These are phyloP conservation scores for Maudiozyma turicensis DNA, from an alignment of 805 yeast species.

Conservation along the genomic window DNA sequence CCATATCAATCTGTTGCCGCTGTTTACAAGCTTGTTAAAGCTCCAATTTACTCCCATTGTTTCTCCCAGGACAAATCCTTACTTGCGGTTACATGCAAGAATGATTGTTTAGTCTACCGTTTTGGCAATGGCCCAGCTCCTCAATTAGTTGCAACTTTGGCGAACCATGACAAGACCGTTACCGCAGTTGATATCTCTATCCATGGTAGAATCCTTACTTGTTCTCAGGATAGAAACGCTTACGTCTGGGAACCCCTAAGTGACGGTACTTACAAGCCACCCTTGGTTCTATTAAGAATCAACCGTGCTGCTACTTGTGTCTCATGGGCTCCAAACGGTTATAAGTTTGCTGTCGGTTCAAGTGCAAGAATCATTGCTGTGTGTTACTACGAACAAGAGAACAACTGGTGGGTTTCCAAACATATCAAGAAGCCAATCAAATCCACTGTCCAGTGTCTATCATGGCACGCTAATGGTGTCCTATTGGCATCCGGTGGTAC, in stretches of 20 bases:
- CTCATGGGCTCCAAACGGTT: constrained; percentile 92
- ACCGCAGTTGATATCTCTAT: constrained; percentile 88
- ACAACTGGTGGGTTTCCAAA: constrained; percentile 99
- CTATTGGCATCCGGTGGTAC: constrained; percentile 85
- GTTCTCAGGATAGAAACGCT: constrained; percentile 97
- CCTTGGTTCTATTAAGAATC: constrained; percentile 84
- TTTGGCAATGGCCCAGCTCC: constrained; percentile 34
- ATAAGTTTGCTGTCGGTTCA: constrained; percentile 93
- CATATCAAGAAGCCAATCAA: constrained; percentile 93
- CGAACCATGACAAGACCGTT: constrained; percentile 86
- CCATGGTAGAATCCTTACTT: constrained; percentile 86
- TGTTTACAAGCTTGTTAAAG: constrained; percentile 61
- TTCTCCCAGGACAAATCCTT: constrained; percentile 57
- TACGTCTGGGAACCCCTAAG: constrained; percentile 82
- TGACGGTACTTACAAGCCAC: constrained; percentile 64
- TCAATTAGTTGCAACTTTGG: constrained; percentile 51
- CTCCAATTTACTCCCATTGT: constrained; percentile 86
- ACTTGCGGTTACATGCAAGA: constrained; percentile 77
- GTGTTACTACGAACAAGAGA: constrained; percentile 90
- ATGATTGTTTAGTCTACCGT: constrained; percentile 63
- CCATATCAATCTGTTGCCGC: constrained; percentile 20
- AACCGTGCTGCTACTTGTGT: constrained; percentile 92
- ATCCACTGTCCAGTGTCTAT: constrained; percentile 71
- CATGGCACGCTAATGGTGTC: constrained; percentile 92
- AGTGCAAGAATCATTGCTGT: constrained; percentile 91